phyloP scores from a whole-genome alignment of 352 stramenopile genomes.

The Phytophthora foliorum region DNA sequence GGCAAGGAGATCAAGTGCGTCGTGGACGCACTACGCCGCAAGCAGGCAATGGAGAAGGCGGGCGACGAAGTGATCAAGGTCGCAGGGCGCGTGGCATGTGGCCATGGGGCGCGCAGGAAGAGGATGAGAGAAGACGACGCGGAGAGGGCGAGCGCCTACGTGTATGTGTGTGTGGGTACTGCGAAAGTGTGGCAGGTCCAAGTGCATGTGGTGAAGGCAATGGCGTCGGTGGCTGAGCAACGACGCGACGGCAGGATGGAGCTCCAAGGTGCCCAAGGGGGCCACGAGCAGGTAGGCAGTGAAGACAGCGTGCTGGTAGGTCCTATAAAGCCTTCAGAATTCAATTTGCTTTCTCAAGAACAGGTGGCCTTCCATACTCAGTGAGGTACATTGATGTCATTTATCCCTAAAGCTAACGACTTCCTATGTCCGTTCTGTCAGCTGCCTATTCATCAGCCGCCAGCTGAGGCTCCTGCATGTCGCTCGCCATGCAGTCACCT shows the following conservation, averaged over 20 bases:
- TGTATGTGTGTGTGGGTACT: neutral
- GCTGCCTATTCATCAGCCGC: no score
- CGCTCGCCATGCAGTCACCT: no score
- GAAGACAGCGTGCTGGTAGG: conserved; percentile 8
- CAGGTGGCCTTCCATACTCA: conserved; percentile 1
- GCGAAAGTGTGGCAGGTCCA: conserved; percentile 3
- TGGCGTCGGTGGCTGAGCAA: neutral
- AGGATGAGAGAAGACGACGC: conserved; percentile 3
- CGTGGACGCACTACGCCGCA: neutral
- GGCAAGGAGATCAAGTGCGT: neutral
- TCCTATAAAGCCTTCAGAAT: conserved; percentile 3
- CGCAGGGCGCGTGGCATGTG: neutral
- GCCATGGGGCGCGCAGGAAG: no score
- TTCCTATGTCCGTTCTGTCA: no score
- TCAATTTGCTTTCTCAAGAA: neutral
- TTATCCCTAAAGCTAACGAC: no score
- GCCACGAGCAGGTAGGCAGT: conserved; percentile 2
- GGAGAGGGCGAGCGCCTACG: neutral
- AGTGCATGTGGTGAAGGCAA: conserved; percentile 5
- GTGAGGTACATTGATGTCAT: no score
- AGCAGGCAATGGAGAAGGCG: neutral
- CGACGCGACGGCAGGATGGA: neutral
- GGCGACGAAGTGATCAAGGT: neutral
- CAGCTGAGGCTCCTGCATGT: no score
- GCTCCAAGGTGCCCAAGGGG: neutral